These are phyloP conservation scores for Alternaria angustiovoidea DNA, from an alignment of 2,329 filamentous ascomycete species.

Conservation along the genomic window DNA sequence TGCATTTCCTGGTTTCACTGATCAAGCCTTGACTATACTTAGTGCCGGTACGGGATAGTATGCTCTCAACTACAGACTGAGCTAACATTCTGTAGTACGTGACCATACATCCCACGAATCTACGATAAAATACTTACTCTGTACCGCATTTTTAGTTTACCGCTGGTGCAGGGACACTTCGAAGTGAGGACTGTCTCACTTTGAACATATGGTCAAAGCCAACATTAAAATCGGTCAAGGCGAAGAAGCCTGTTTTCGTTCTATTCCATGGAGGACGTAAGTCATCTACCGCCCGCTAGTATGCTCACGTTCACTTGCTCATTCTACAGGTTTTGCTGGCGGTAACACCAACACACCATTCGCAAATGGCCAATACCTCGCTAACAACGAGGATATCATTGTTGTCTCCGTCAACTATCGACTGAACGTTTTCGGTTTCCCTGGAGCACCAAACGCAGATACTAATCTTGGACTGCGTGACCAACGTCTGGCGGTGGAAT, in stretches of 20 bases:
- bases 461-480: slow-evolving; percentile 63
- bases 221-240: slow-evolving; percentile 21
- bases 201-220: slow-evolving; percentile 45
- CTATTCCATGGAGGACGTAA: slow-evolving; percentile 54
- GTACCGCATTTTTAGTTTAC: slow-evolving; percentile 18
- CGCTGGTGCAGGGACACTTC: slow-evolving; percentile 23
- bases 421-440: slow-evolving; percentile 49
- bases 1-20: slow-evolving; percentile 32
- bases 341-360: slow-evolving; percentile 34
- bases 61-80: background rate
- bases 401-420: slow-evolving; percentile 54
- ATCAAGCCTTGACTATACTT: slow-evolving; percentile 28
- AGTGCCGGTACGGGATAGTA: background rate
- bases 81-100: background rate
- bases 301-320: background rate
- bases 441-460: slow-evolving; percentile 35
- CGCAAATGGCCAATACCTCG: slow-evolving; percentile 49
- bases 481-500: slow-evolving; percentile 62
- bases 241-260: slow-evolving; percentile 50
- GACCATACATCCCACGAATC: no score
- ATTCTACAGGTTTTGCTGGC: slow-evolving; percentile 41
- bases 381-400: slow-evolving; percentile 50
- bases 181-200: slow-evolving; percentile 43
- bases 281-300: slow-evolving; percentile 16
- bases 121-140: no score